Evolutionary conservation across 345 rosid species (phyloP).

Genomic region (Populus nigra): DNA sequence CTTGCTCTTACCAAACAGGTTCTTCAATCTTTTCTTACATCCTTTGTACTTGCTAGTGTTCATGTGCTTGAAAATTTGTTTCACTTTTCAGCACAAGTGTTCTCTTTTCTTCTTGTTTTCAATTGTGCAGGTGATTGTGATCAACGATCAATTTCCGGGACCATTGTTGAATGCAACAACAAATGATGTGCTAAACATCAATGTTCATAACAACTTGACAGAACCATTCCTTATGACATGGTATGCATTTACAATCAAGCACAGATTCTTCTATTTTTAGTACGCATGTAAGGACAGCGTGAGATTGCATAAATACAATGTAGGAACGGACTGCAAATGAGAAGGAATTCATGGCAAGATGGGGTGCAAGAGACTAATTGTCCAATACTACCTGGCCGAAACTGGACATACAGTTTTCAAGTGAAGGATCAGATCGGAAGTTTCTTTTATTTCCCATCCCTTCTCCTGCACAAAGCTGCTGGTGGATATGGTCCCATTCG

Average conservation of each 20-base stretch:
- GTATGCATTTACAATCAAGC: constrained; percentile 2
- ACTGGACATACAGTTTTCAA: constrained; percentile 35
- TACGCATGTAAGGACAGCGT: too few species aligned
- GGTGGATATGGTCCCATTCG: constrained; percentile 37
- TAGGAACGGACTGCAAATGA: constrained; percentile 40
- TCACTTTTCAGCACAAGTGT: too few species aligned
- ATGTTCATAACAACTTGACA: constrained; percentile 23
- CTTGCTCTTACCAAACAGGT: constrained; percentile 51
- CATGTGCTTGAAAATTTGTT: too few species aligned
- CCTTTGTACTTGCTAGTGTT: neutral
- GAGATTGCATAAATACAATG: neutral
- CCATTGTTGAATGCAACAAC: constrained; percentile 33
- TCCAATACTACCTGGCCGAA: constrained; percentile 25
- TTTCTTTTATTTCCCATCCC: constrained; percentile 42
- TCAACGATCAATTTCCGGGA: constrained; percentile 36
- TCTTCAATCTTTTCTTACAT: neutral
- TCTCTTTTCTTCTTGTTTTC: neutral
- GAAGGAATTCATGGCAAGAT: constrained; percentile 47
- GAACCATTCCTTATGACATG: constrained; percentile 41
- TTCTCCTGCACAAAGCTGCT: constrained; percentile 34
- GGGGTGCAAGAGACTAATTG: constrained; percentile 43
- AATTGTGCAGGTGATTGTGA: constrained; percentile 27
- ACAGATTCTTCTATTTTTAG: neutral
- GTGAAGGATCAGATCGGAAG: constrained; percentile 43
- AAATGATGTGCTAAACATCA: constrained; percentile 27